A percentile compares a stretch with the other conserved stretches of the same genome.
These are phyloP conservation scores for Cladosporium oxysporum DNA, from an alignment of 2,329 filamentous ascomycete genomes.

Conservation along the genomic window DNA sequence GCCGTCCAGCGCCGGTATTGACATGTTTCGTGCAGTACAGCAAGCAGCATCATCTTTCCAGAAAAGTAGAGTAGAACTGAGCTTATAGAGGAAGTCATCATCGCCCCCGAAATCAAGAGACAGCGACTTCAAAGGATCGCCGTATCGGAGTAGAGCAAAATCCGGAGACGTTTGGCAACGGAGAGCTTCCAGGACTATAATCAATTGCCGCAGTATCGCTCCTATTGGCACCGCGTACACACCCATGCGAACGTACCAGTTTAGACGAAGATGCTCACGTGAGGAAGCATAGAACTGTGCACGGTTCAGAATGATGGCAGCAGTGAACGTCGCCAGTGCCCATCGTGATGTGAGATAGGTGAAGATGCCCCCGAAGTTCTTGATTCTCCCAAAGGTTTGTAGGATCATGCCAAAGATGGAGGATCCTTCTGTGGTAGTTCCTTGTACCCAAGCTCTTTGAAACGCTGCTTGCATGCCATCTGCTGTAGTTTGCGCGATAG, in stretches of 20 bases:
- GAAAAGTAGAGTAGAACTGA: conserved; percentile 72
- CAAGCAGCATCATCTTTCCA: conserved; percentile 73
- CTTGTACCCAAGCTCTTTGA: conserved; percentile 30
- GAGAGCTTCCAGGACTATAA: conserved; percentile 75
- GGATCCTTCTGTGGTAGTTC: conserved; percentile 27
- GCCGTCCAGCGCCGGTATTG: conserved; percentile 50
- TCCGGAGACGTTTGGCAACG: conserved; percentile 76
- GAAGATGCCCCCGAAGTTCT: conserved; percentile 82
- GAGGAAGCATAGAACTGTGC: conserved; percentile 93
- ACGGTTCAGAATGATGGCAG: conserved; percentile 85
- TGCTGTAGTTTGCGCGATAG: conserved; percentile 47
- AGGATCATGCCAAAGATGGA: conserved; percentile 32
- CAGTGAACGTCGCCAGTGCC: conserved; percentile 83
- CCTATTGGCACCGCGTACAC: conserved; percentile 72
- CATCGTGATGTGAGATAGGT: conserved; percentile 89
- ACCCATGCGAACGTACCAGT: conserved; percentile 69
- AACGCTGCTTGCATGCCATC: conserved; percentile 34
- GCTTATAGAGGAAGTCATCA: conserved; percentile 68
- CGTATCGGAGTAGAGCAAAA: conserved; percentile 50
- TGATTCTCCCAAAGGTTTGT: conserved; percentile 32
- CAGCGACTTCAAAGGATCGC: conserved; percentile 44
- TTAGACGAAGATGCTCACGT: conserved; percentile 73
- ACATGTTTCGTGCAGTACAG: conserved; percentile 75
- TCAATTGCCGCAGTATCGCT: conserved; percentile 68
- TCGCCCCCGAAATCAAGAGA: conserved; percentile 55